A percentile compares a stretch with the other conserved stretches of the same genome.
These are phyloP conservation scores for Fusarium sp. DNA, from an alignment of 2,329 filamentous ascomycete genomes.

Conservation along the genomic window DNA sequence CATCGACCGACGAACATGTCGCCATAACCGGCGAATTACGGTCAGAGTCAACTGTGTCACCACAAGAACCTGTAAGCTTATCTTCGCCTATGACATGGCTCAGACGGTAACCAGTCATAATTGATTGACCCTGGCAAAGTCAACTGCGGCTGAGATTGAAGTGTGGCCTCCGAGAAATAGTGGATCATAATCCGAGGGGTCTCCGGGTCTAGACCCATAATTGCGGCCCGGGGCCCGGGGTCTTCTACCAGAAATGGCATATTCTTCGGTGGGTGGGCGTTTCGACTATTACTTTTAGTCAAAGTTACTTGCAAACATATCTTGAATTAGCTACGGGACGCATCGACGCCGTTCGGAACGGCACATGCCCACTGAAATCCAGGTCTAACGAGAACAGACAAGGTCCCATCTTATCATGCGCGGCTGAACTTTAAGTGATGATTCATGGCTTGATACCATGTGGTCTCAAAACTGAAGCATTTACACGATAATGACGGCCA, in stretches of 20 bases:
- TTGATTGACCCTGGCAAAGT: not conserved
- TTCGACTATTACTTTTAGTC: constrained; percentile 10
- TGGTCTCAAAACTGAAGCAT: not conserved
- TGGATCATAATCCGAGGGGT: not conserved
- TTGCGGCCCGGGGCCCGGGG: constrained; percentile 22
- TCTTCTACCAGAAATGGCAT: not conserved
- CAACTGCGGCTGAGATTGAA: constrained; percentile 1
- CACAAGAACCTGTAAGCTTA: not conserved
- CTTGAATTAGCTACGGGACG: constrained; percentile 15
- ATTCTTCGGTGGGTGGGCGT: not conserved
- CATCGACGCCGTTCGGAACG: constrained; percentile 32
- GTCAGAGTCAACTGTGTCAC: not conserved
- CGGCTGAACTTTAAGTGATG: constrained; percentile 14
- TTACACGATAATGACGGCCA: constrained; percentile 12
- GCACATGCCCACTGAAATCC: constrained; percentile 21
- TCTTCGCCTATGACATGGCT: not conserved
- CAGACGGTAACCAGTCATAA: not conserved
- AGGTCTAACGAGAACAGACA: not conserved
- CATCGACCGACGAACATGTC: too few relatives aligned
- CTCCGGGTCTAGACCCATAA: constrained; percentile 26
- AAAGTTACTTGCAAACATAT: constrained; percentile 8
- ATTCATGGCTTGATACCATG: constrained; percentile 25
- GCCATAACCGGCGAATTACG: not conserved
- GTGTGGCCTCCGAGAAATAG: constrained; percentile 12
- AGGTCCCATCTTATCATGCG: not conserved